These are phyloP conservation scores for Ceratobasidium sp. DNA, from an alignment of 1,284 basidiomycete genomes.

Conservation along the genomic window DNA sequence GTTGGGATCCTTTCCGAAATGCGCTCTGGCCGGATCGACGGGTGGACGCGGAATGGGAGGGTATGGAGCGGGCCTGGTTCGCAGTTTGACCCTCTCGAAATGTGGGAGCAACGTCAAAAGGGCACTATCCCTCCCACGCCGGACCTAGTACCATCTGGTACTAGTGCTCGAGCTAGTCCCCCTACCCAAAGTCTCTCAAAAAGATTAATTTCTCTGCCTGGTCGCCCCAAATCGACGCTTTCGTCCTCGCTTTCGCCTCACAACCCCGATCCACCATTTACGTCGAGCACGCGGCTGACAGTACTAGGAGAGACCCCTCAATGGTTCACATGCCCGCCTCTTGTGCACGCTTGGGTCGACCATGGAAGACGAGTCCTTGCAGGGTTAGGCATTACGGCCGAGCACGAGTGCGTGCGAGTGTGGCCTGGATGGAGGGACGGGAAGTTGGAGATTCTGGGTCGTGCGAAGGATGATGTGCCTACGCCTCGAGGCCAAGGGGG, in stretches of 20 bases:
- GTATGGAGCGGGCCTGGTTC: conserved; percentile 32
- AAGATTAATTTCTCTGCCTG: neutral
- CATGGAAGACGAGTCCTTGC: conserved; percentile 5
- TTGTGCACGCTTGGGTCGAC: conserved; percentile 19
- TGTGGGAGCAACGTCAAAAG: conserved; percentile 26
- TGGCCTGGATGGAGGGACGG: conserved; percentile 37
- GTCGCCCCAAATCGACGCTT: neutral
- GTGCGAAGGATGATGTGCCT: conserved; percentile 3
- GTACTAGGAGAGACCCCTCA: neutral
- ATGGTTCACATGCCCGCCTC: conserved; percentile 28
- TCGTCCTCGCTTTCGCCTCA: neutral
- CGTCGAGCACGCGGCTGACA: neutral
- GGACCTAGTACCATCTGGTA: neutral
- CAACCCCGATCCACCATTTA: conserved; percentile 28
- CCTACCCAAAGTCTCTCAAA: neutral
- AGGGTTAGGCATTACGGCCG: conserved; percentile 11
- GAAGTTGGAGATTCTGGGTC: neutral
- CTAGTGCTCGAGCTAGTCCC: neutral
- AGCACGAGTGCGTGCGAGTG: conserved; percentile 19
- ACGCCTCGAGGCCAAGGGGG: neutral
- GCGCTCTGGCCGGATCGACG: neutral
- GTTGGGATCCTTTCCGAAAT: conserved; percentile 42
- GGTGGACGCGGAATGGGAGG: conserved; percentile 14
- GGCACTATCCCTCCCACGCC: too few relatives aligned
- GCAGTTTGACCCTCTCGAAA: conserved; percentile 17